These are phyloP conservation scores for Naegleria lovaniensis DNA, from an alignment of 208 protist genomes.

Conservation along the genomic window DNA sequence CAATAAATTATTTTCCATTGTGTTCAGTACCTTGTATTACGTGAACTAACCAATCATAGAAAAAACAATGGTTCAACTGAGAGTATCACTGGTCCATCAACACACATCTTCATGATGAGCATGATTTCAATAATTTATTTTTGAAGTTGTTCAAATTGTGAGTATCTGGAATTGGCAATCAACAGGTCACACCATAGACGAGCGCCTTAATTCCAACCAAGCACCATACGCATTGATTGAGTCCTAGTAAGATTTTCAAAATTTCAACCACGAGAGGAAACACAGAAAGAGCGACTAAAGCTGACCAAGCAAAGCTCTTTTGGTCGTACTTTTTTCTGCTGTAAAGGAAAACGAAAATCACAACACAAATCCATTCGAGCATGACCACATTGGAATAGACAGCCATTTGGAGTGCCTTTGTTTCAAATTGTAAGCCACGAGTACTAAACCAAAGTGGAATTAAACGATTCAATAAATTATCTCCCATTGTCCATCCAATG, in stretches of 20 bases:
- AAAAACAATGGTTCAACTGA: too few species aligned
- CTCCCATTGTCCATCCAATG: neutral
- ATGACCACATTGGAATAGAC: neutral
- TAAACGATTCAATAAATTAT: neutral
- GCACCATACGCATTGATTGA: neutral
- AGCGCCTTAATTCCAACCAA: neutral
- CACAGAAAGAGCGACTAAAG: neutral
- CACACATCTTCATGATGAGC: too few species aligned
- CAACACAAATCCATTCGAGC: neutral
- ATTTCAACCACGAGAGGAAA: neutral
- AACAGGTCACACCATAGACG: neutral
- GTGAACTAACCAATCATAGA: too few species aligned
- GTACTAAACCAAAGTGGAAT: neutral
- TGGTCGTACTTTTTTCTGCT: neutral
- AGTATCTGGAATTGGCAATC: neutral
- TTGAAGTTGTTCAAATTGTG: neutral
- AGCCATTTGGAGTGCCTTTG: neutral
- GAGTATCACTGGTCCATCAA: too few species aligned
- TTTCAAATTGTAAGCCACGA: slow-evolving; percentile 6
- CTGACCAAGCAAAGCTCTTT: neutral
- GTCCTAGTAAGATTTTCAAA: neutral
- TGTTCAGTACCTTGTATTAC: too few species aligned
- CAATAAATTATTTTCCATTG: too few species aligned
- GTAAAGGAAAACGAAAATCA: neutral
- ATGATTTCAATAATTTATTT: too few species aligned